Base-by-base conservation (phyloP, 352 stramenopile species). In the Phytophthora sp. region DNA sequence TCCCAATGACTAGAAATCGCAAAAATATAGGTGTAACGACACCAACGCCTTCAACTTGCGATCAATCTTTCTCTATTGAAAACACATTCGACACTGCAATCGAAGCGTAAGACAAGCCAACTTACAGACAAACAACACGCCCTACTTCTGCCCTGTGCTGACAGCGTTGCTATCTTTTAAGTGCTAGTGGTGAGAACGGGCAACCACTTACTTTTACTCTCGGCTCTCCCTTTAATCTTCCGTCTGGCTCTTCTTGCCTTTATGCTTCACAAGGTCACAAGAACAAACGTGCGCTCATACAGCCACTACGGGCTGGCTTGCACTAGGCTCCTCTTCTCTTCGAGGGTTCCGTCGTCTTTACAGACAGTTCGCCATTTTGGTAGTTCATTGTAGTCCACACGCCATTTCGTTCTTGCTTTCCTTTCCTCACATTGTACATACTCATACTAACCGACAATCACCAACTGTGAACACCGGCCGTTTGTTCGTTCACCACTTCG, bases 391-490 rank as follows among this genome's bases (percentile, higher is more conserved):
- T 75, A 74, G 49, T 69, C 59, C 66, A 73, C 57, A 76, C 63
- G 59, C 60, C 70, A 74, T 68, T 66, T 69, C 50, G 65, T 56
- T 69, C 66, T 71, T 72, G 70, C 41, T 45, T 66, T 73, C 71
- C 63, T 71, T 73, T 71, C 55, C 47, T 71, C 71, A 73, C 60
- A 76, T 73, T 71, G 62, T 78, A 78, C 71, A 73, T 63, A 73
- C 61, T 69, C 56, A 79, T 66, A 73, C 56, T 68, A 75, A 58
- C 57, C 66, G 53, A 64, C 52, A 56, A 57, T 70, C 54, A 64
- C 62, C 41, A 47, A 46, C 49, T 63, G 44, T 58, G 50, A 73
- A 24, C 30, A 63, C 54, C 57, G 47, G 55, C 20, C 53, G 49
- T 57, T 70, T 30, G 29, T 51, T 62, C 30, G 13, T 62, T 63